Evolutionary conservation across 2,329 filamentous ascomycete species (phyloP).

Genomic region (Colletotrichum noveboracense): DNA sequence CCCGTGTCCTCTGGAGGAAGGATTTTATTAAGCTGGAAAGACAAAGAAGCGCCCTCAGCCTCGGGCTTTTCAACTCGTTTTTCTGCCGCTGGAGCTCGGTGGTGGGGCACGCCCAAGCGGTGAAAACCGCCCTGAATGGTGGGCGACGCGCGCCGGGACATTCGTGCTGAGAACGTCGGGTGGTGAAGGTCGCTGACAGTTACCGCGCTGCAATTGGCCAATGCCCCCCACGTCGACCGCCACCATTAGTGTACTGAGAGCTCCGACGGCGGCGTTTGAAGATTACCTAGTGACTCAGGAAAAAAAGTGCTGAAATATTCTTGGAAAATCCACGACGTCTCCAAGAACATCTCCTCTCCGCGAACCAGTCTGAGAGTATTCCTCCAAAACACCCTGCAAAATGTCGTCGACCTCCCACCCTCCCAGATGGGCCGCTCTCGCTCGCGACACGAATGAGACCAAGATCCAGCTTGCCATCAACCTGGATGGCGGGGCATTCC

Average conservation of each 20-base stretch:
- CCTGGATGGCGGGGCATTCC: slow-evolving; percentile 86
- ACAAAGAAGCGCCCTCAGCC: slow-evolving; percentile 5
- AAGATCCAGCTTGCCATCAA: slow-evolving; percentile 94
- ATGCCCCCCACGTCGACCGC: slow-evolving; percentile 10
- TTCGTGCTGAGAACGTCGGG: background rate
- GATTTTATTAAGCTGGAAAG: slow-evolving; percentile 7
- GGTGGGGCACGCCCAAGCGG: slow-evolving; percentile 4
- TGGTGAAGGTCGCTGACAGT: background rate
- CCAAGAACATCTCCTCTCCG: background rate
- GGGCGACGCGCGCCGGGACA: background rate
- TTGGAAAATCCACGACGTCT: background rate
- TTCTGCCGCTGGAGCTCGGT: slow-evolving; percentile 12
- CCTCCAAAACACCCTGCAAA: background rate
- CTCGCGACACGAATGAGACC: slow-evolving; percentile 96
- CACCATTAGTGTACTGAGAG: background rate
- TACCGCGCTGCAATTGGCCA: slow-evolving; percentile 6
- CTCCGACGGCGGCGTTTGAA: slow-evolving; percentile 11
- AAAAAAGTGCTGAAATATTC: background rate
- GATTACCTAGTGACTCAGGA: slow-evolving; percentile 1
- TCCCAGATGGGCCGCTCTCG: slow-evolving; percentile 75
- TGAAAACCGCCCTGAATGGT: background rate
- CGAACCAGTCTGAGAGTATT: background rate
- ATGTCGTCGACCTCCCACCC: slow-evolving; percentile 18
- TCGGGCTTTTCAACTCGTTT: slow-evolving; percentile 16
- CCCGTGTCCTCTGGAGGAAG: slow-evolving; percentile 21